Percentiles rank a stretch among this genome's conserved stretches.
Evolutionary conservation across 495 filamentous ascomycete genomes (phyloP).

Genomic region (Astrothelium subdiscretum): DNA sequence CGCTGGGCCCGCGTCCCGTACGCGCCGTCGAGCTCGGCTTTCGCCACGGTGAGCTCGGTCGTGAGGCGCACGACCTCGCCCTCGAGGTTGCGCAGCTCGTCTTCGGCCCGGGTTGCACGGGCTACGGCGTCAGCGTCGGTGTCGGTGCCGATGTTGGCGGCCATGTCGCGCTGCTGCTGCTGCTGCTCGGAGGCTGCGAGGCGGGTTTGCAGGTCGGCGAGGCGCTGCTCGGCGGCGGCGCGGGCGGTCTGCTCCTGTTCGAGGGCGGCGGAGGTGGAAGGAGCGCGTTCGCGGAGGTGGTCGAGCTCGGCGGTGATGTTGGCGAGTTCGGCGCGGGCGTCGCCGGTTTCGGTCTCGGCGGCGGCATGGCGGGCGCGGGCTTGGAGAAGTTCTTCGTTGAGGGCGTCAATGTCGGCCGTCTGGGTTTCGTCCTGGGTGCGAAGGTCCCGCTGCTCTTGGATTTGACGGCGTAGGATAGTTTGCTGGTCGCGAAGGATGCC

Average conservation of each 20-base stretch:
- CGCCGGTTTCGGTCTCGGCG: slow-evolving; percentile 21
- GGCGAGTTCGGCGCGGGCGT: slow-evolving; percentile 10
- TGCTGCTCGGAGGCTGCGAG: slow-evolving; percentile 5
- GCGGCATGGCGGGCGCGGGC: slow-evolving; percentile 27
- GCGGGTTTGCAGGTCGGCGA: not conserved
- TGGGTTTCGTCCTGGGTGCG: slow-evolving; percentile 55
- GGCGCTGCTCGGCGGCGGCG: not conserved
- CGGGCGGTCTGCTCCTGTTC: no score
- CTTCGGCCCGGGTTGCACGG: slow-evolving; percentile 25
- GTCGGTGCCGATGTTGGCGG: not conserved
- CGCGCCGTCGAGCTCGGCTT: slow-evolving; percentile 88
- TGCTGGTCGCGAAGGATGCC: slow-evolving; percentile 69
- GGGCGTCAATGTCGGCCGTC: slow-evolving; percentile 36
- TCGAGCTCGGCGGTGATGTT: slow-evolving; percentile 15
- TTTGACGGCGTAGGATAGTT: slow-evolving; percentile 69
- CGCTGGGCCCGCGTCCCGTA: slow-evolving; percentile 47
- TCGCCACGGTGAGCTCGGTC: slow-evolving; percentile 83
- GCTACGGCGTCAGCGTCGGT: slow-evolving; percentile 32
- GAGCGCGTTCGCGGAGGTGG: slow-evolving; percentile 7
- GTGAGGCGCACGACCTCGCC: slow-evolving; percentile 73
- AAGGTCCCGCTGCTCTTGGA: slow-evolving; percentile 84
- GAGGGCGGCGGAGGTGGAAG: no score
- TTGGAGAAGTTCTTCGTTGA: slow-evolving; percentile 19
- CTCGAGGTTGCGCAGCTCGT: slow-evolving; percentile 64
- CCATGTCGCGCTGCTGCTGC: slow-evolving; percentile 10